These are phyloP conservation scores for Coemansia sp. DNA, from an alignment of 192 early-diverging fungal genomes.

Conservation along the genomic window DNA sequence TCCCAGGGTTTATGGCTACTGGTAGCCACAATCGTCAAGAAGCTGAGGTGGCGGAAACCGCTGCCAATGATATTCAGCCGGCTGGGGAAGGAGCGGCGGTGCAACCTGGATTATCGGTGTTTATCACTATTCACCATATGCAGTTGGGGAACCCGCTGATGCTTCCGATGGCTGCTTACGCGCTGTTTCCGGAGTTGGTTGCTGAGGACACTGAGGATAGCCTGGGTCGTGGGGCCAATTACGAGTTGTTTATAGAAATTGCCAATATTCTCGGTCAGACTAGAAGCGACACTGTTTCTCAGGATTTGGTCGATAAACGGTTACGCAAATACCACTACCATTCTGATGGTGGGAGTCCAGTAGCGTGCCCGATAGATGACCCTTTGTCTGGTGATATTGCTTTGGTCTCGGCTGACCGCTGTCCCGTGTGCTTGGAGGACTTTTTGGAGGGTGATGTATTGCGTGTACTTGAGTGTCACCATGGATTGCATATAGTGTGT, in stretches of 20 bases:
- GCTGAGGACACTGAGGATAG: constrained; percentile 1
- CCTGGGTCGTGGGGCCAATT: constrained; percentile 30
- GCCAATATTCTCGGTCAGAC: constrained; percentile 49
- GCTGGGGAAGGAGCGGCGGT: not conserved
- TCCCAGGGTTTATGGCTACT: constrained; percentile 1
- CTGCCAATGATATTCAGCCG: constrained; percentile 1
- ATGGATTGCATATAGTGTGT: constrained; percentile 44
- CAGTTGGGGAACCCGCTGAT: constrained; percentile 42
- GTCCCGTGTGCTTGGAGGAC: constrained; percentile 51
- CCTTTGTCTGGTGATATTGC: constrained; percentile 12
- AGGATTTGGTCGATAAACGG: constrained; percentile 42
- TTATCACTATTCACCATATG: constrained; percentile 48
- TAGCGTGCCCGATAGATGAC: constrained; percentile 18
- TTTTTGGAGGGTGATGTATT: constrained; percentile 37
- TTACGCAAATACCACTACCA: constrained; percentile 33
- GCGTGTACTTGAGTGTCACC: constrained; percentile 44
- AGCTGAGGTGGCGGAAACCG: too few species aligned
- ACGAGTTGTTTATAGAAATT: constrained; percentile 51
- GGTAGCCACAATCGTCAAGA: not conserved
- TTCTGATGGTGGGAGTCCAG: not conserved
- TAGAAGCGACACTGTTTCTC: constrained; percentile 32
- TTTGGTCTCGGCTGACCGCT: constrained; percentile 45
- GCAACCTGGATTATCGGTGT: constrained; percentile 36
- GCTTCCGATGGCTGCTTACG: constrained; percentile 37
- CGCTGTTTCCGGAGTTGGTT: constrained; percentile 44